Percentiles rank a stretch among this genome's conserved stretches.
phyloP scores from a whole-genome alignment of 345 rosid genomes.

The Lepidium sativum region DNA sequence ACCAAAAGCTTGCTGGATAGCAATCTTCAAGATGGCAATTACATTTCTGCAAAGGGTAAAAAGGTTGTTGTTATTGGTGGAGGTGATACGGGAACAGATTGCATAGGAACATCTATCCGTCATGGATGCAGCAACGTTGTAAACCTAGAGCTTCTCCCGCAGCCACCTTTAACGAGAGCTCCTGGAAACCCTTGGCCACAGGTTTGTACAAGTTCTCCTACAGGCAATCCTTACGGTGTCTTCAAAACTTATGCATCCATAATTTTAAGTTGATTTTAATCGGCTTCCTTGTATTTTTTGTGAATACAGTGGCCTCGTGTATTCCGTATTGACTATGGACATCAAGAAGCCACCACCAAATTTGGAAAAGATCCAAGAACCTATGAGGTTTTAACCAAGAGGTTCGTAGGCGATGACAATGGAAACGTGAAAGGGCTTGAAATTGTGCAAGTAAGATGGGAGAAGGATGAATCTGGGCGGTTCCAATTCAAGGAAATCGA shows the following conservation, averaged over 20 bases:
- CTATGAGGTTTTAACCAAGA: slow-evolving; percentile 84
- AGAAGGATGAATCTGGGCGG: slow-evolving; percentile 79
- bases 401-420: slow-evolving; percentile 77
- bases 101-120: slow-evolving; percentile 94
- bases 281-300: not conserved
- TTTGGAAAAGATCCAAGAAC: slow-evolving; percentile 93
- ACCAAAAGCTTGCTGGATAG: slow-evolving; percentile 98
- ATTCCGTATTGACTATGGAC: slow-evolving; percentile 94
- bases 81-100: slow-evolving; percentile 98
- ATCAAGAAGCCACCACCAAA: slow-evolving; percentile 79
- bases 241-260: not conserved
- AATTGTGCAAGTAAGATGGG: slow-evolving; percentile 66
- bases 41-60: slow-evolving; percentile 87
- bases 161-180: slow-evolving; percentile 79
- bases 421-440: slow-evolving; percentile 85
- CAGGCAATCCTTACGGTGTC: not conserved
- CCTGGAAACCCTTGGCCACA: slow-evolving; percentile 99
- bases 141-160: slow-evolving; percentile 91
- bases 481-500: slow-evolving; percentile 83
- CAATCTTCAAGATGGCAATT: slow-evolving; percentile 66
- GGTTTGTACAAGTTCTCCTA: slow-evolving; percentile 32
- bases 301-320: slow-evolving; percentile 85
- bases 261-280: not conserved
- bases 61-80: slow-evolving; percentile 97
- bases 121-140: slow-evolving; percentile 76